Conservation (phyloP, 805 yeast genomes). For the Yamadazyma laniorum region DNA sequence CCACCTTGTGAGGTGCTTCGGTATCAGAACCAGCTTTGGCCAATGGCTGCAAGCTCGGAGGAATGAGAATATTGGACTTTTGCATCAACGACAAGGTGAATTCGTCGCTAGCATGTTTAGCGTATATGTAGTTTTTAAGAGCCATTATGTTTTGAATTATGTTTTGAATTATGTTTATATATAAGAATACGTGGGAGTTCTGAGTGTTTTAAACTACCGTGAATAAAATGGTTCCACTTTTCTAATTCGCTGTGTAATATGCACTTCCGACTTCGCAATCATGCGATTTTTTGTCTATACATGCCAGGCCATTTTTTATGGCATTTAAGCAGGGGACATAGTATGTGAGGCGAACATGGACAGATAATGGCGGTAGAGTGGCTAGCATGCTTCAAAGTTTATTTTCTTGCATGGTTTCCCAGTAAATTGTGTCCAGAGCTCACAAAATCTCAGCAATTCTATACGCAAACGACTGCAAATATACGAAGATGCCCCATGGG, state of each 20-base stretch:
- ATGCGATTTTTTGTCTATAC: slow-evolving; percentile 5
- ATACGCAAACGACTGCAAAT: too few relatives aligned
- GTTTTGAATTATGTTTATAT: neutral
- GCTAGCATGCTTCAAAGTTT: too few relatives aligned
- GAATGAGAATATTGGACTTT: slow-evolving; percentile 6
- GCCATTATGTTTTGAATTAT: too few relatives aligned
- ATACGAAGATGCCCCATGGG: too few relatives aligned
- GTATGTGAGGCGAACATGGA: too few relatives aligned
- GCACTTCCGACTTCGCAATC: slow-evolving; percentile 10
- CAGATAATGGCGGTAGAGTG: too few relatives aligned
- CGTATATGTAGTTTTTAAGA: slow-evolving; percentile 40
- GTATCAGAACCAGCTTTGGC: neutral
- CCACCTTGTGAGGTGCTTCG: neutral
- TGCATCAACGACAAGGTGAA: slow-evolving; percentile 10
- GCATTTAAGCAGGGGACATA: too few relatives aligned
- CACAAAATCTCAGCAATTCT: too few relatives aligned
- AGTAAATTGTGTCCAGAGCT: too few relatives aligned
- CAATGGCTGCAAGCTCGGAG: slow-evolving; percentile 6
- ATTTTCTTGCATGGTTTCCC: too few relatives aligned
- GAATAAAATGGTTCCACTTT: slow-evolving; percentile 12
- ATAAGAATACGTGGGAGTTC: neutral
- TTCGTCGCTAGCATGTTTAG: slow-evolving; percentile 32
- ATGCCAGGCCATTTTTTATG: too few relatives aligned
- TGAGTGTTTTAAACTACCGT: slow-evolving; percentile 1
- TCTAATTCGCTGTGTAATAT: slow-evolving; percentile 10